Evolutionary conservation across 2,329 filamentous ascomycete species (phyloP).

Genomic region (Trichoderma koningiopsis): DNA sequence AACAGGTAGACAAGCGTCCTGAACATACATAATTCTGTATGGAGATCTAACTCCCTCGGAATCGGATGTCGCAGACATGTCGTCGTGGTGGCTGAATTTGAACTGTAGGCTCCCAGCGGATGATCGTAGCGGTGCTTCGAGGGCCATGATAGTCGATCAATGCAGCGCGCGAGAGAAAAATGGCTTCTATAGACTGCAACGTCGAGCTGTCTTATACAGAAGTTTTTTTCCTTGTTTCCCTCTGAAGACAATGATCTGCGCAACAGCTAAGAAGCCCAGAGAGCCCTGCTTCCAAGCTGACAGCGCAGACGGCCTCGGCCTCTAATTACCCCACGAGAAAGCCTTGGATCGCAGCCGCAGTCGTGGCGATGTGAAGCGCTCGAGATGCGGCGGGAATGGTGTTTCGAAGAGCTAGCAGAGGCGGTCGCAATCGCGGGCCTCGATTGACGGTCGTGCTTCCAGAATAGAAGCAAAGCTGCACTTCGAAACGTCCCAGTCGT

Average conservation of each 20-base stretch:
- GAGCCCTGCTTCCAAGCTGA: constrained; percentile 27
- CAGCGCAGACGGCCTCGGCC: constrained; percentile 35
- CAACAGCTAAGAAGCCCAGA: constrained; percentile 3
- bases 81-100: constrained; percentile 46
- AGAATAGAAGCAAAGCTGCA: constrained; percentile 30
- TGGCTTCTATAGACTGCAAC: not conserved
- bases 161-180: constrained; percentile 7
- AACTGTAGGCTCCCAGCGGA: constrained; percentile 56
- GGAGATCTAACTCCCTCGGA: constrained; percentile 51
- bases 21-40: constrained; percentile 55
- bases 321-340: constrained; percentile 28
- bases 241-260: not conserved
- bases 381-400: constrained; percentile 11
- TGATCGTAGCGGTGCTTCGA: constrained; percentile 60
- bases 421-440: constrained; percentile 30
- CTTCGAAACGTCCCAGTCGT: constrained; percentile 27
- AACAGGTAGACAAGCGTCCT: not conserved
- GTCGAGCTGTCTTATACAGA: constrained; percentile 7
- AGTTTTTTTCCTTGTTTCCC: not conserved
- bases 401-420: constrained; percentile 27
- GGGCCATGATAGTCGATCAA: constrained; percentile 37
- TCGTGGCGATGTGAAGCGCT: constrained; percentile 21
- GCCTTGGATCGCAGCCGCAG: constrained; percentile 17
- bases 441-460: constrained; percentile 31
- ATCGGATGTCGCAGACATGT: constrained; percentile 59